Evolutionary conservation across 179 eudicot species (phyloP), one percentile per base, ranked within the genome.

Genomic region (Spinacia oleracea): DNA sequence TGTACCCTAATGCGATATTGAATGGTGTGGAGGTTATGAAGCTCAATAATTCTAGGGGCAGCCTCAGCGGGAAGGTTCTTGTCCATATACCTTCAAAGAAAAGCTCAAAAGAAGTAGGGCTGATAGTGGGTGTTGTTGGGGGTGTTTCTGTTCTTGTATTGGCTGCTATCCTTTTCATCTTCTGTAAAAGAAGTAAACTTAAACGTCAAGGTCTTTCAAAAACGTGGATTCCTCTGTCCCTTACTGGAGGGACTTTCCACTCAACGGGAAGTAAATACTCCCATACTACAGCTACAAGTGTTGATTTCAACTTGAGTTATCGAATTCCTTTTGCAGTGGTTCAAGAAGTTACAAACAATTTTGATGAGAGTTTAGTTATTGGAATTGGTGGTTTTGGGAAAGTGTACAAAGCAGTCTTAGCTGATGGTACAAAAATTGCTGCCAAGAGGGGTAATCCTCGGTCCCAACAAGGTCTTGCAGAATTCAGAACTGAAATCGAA

Each of bases 21-120:
- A 90, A 88, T 51, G 93, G 93, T 21, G 69, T 90, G 59, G 93
- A 90, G 79, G 76, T 90, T 53, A 72, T 90, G 87, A 90, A 90
- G 45, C 83, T 90, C 66, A 90, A 83, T 78, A 90, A 90, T 38
- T 84, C 84, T 0, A 82, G 74, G 63, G 79, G 83, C 23, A 88
- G 93, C 77, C 83, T 90, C 21, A 73, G 74, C 60, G 87, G 82
- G 45, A 62, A 77, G 65, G 66, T 64, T 67, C 21, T 80, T 29
- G 81, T 66, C n/a, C 76, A 48, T 5, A 55, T 42, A 55, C 68
- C 85, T 42, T 70, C 83, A 1, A 77, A 43, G 9, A 79, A 58
- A 62, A 50, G 78, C 77, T 78, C 81, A 29, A 84, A 80, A 79
- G 70, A 72, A 65, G 80, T 62, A 4, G 84, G 84, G 23, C 59